These are phyloP conservation scores for Komagataella mondaviorum DNA, from an alignment of 805 yeast species.

Conservation along the genomic window DNA sequence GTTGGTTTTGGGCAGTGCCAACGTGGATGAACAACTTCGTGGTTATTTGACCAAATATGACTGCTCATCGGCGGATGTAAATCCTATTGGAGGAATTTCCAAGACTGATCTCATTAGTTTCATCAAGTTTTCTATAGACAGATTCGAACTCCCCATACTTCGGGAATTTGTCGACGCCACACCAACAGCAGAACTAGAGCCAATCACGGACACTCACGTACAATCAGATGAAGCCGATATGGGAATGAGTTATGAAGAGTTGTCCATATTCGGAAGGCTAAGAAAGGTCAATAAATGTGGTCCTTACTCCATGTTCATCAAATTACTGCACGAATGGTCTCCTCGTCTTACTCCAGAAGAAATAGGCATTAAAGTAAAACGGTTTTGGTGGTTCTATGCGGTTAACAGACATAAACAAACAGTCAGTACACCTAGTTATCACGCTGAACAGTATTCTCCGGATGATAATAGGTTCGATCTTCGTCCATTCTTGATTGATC, in stretches of 20 bases:
- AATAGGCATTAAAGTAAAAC: conserved; percentile 84
- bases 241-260: conserved; percentile 97
- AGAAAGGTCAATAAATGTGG: conserved; percentile 93
- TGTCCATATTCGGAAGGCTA: conserved; percentile 79
- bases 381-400: conserved; percentile 87
- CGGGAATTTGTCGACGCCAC: conserved; percentile 75
- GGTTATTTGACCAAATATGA: conserved; percentile 96
- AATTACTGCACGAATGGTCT: conserved; percentile 85
- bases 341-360: conserved; percentile 65
- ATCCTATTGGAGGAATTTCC: conserved; percentile 98
- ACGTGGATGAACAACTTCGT: conserved; percentile 91
- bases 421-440: conserved; percentile 93
- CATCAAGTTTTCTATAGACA: conserved; percentile 61
- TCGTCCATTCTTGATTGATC: conserved; percentile 89
- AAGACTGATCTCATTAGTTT: conserved; percentile 84
- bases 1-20: conserved; percentile 88
- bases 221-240: conserved; percentile 95
- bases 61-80: conserved; percentile 93
- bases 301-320: conserved; percentile 88
- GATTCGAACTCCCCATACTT: conserved; percentile 67
- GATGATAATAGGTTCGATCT: conserved; percentile 95
- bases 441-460: conserved; percentile 96
- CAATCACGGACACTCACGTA: conserved; percentile 81
- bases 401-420: conserved; percentile 96
- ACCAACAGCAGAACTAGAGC: conserved; percentile 97